phyloP scores from a whole-genome alignment of 768 basidiomycete genomes.

The Lentinus tigrinus region DNA sequence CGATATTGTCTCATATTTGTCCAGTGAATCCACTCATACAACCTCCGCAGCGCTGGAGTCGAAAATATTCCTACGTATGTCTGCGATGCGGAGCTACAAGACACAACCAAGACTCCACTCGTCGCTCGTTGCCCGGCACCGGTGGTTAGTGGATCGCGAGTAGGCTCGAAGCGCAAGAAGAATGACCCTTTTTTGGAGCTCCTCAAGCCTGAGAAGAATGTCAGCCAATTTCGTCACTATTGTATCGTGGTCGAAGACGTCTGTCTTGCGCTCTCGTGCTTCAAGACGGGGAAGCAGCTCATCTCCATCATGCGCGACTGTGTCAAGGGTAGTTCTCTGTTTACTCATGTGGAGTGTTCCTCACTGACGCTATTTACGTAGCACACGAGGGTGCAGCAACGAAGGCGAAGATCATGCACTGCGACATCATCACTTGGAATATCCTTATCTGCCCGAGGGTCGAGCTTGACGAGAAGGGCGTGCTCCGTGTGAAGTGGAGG shows the following conservation, averaged over 20 bases:
- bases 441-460: not conserved
- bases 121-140: too few relatives aligned
- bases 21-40: too few relatives aligned
- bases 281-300: slow-evolving; percentile 1
- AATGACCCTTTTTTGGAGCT: not conserved
- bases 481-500: not conserved
- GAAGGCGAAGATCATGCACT: not conserved
- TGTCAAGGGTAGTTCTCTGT: not conserved
- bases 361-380: not conserved
- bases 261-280: not conserved
- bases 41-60: not conserved
- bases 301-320: not conserved
- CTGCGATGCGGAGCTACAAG: not conserved
- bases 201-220: not conserved
- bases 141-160: too few relatives aligned
- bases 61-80: slow-evolving; percentile 1
- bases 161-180: too few relatives aligned
- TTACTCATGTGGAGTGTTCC: not conserved
- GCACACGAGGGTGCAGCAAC: not conserved
- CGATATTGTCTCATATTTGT: too few relatives aligned
- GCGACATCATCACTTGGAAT: not conserved
- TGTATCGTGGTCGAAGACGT: slow-evolving; percentile 8
- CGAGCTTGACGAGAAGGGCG: too few relatives aligned
- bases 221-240: slow-evolving; percentile 2
- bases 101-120: not conserved